Conservation (phyloP, 768 basidiomycete species). For the Panellus pusillus region DNA sequence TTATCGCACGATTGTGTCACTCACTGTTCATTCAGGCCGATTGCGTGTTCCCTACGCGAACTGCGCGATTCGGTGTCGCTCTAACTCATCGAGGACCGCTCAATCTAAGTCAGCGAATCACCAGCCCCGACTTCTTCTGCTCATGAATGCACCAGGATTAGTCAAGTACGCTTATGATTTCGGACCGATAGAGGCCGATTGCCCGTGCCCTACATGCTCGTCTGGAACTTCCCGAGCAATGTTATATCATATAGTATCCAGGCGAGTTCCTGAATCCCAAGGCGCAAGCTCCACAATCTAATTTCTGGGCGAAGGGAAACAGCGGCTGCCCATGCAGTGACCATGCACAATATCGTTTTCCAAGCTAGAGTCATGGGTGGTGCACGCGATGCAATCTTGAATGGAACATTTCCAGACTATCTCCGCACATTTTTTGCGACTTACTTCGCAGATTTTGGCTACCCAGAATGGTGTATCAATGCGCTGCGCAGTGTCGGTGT, state of each 20-base stretch:
- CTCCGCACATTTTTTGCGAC: slow-evolving; percentile 70
- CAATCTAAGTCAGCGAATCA: slow-evolving; percentile 63
- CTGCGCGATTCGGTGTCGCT: slow-evolving; percentile 89
- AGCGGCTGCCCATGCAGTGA: slow-evolving; percentile 53
- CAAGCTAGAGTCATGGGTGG: slow-evolving; percentile 88
- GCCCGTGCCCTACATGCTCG: slow-evolving; percentile 85
- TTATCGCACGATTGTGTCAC: background rate
- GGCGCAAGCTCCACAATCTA: slow-evolving; percentile 38
- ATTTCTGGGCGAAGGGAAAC: too few relatives aligned
- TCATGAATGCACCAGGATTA: slow-evolving; percentile 44
- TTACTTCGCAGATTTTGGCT: slow-evolving; percentile 77
- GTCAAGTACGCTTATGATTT: slow-evolving; percentile 72
- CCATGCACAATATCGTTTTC: slow-evolving; percentile 82
- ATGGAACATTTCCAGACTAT: slow-evolving; percentile 77
- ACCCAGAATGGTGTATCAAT: slow-evolving; percentile 88
- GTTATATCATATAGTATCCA: slow-evolving; percentile 72
- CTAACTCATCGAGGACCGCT: slow-evolving; percentile 79
- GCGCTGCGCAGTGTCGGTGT: slow-evolving; percentile 82
- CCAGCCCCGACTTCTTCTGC: background rate
- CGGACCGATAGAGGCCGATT: slow-evolving; percentile 67
- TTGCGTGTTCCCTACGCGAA: slow-evolving; percentile 91
- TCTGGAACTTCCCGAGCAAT: slow-evolving; percentile 68
- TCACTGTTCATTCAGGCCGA: slow-evolving; percentile 58
- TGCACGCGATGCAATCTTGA: slow-evolving; percentile 77
- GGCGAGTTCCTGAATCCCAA: slow-evolving; percentile 86